Percentiles rank a stretch among this genome's conserved stretches.
Evolutionary conservation across 164 flowering plant genomes (phyloP).

Genomic region (Aristolochia contorta): DNA sequence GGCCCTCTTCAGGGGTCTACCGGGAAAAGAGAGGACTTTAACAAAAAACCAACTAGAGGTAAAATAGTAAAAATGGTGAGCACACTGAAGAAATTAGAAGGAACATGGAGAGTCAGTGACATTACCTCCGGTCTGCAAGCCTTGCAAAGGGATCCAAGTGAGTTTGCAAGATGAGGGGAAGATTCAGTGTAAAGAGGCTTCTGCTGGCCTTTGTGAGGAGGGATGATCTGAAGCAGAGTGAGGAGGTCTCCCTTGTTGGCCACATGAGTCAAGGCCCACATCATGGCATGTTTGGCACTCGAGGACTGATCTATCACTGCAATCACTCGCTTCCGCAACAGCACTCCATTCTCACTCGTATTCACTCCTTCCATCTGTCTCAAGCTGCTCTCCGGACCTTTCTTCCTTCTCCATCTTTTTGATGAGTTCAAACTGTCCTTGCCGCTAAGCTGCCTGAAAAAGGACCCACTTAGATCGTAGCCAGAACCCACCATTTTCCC

Average conservation of each 20-base stretch:
- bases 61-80: neutral
- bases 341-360: conserved; percentile 22
- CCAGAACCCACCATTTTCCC: conserved; percentile 1
- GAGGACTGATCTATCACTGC: conserved; percentile 63
- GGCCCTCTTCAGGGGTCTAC: no score
- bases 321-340: conserved; percentile 76
- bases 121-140: conserved; percentile 77
- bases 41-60: neutral
- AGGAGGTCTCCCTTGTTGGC: conserved; percentile 72
- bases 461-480: neutral
- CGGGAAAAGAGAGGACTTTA: no score
- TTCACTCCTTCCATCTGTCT: conserved; percentile 44
- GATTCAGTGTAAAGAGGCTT: conserved; percentile 3
- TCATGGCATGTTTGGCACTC: conserved; percentile 73
- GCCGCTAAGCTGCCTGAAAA: conserved; percentile 8
- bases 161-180: conserved; percentile 44
- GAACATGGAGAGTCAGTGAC: neutral
- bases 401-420: conserved; percentile 44
- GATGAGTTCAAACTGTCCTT: conserved; percentile 64
- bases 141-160: conserved; percentile 81
- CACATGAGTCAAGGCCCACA: conserved; percentile 93
- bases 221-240: conserved; percentile 65
- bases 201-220: conserved; percentile 21
- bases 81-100: neutral
- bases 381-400: conserved; percentile 19